Conservation (phyloP, 495 filamentous ascomycete genomes). For the Penicillium nucicola region DNA sequence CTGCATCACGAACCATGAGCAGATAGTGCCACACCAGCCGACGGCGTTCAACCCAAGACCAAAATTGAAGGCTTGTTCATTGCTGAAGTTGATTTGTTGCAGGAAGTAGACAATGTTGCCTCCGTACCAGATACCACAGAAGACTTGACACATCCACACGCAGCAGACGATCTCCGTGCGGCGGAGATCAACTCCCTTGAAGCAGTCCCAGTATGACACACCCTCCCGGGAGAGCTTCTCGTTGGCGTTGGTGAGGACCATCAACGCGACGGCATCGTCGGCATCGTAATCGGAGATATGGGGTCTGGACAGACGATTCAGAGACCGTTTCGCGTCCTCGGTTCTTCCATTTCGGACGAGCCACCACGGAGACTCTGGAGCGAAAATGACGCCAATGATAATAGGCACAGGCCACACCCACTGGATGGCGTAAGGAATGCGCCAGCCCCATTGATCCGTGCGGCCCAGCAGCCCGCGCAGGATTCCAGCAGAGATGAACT, state of each 20-base stretch:
- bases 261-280: slow-evolving; percentile 72
- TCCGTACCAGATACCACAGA: slow-evolving; percentile 70
- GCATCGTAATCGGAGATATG: slow-evolving; percentile 58
- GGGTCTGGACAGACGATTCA: slow-evolving; percentile 58
- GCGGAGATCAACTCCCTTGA: slow-evolving; percentile 63
- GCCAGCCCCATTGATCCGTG: slow-evolving; percentile 57
- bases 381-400: slow-evolving; percentile 60
- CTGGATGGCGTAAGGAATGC: slow-evolving; percentile 65
- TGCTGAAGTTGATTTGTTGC: slow-evolving; percentile 59
- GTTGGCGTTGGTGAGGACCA: slow-evolving; percentile 60
- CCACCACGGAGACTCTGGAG: slow-evolving; percentile 77
- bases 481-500: slow-evolving; percentile 65
- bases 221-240: slow-evolving; percentile 60
- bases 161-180: slow-evolving; percentile 70
- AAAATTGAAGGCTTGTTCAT: slow-evolving; percentile 57
- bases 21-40: slow-evolving; percentile 64
- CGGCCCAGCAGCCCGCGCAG: slow-evolving; percentile 56
- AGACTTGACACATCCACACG: slow-evolving; percentile 75
- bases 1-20: slow-evolving; percentile 68
- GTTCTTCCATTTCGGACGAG: slow-evolving; percentile 63
- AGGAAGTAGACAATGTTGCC: slow-evolving; percentile 76
- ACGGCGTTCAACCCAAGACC: slow-evolving; percentile 68
- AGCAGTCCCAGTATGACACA: slow-evolving; percentile 59
- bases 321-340: slow-evolving; percentile 60
- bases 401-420: slow-evolving; percentile 79